A percentile compares a stretch with the other conserved stretches of the same genome.
phyloP scores from a whole-genome alignment of 176 grass and related monocot species.

The Pharus latifolius region DNA sequence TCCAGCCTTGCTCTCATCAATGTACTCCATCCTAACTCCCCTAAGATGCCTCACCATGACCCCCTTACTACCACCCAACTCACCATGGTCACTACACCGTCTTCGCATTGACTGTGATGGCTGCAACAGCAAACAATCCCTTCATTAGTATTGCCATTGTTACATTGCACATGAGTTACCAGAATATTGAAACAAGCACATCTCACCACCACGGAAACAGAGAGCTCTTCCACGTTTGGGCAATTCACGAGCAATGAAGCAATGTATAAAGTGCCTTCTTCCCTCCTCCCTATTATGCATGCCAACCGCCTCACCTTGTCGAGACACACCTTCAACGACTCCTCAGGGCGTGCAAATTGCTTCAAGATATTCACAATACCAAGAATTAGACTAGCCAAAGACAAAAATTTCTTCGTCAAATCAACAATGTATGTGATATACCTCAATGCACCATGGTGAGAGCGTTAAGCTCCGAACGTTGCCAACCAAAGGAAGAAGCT shows the following conservation, averaged over 20 bases:
- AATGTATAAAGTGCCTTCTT: slow-evolving; percentile 42
- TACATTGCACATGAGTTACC: background rate
- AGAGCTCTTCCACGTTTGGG: slow-evolving; percentile 31
- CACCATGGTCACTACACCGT: slow-evolving; percentile 10
- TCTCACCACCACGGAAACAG: slow-evolving; percentile 44
- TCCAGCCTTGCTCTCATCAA: slow-evolving; percentile 49
- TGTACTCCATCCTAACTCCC: slow-evolving; percentile 37
- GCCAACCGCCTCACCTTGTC: slow-evolving; percentile 27
- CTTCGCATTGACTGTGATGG: slow-evolving; percentile 29
- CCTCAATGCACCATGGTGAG: slow-evolving; percentile 64
- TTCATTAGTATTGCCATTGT: background rate
- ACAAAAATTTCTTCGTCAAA: background rate
- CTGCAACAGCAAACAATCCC: slow-evolving; percentile 4
- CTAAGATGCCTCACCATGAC: slow-evolving; percentile 20
- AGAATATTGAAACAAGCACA: background rate
- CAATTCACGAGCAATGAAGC: slow-evolving; percentile 31
- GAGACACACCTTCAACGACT: slow-evolving; percentile 9
- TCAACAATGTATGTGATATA: slow-evolving; percentile 2
- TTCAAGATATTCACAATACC: slow-evolving; percentile 6
- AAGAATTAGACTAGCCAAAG: background rate
- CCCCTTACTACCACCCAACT: slow-evolving; percentile 6
- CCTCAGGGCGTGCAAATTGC: slow-evolving; percentile 27
- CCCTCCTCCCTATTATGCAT: slow-evolving; percentile 30
- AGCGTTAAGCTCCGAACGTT: slow-evolving; percentile 31
- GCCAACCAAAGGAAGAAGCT: slow-evolving; percentile 27